These are phyloP conservation scores for Dovyalis caffra DNA, from an alignment of 345 rosid species.

Conservation along the genomic window DNA sequence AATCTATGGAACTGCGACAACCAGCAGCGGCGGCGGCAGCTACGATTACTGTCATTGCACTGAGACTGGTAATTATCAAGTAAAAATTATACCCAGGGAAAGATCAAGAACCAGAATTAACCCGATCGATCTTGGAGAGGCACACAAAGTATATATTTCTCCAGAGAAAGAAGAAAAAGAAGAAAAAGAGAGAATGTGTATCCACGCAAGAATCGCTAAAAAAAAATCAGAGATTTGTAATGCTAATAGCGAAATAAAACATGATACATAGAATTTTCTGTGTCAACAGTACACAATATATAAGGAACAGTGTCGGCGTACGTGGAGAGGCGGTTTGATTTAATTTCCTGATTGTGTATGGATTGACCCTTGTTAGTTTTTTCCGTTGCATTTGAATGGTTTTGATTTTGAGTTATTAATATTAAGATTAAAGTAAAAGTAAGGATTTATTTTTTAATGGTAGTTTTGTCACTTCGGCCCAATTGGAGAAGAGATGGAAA, in stretches of 20 bases:
- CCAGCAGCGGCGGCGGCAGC: not conserved
- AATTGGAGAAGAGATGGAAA: too few relatives aligned
- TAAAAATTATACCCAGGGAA: too few relatives aligned
- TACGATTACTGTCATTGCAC: not conserved
- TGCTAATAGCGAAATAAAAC: not conserved
- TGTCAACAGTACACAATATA: not conserved
- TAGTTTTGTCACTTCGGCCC: too few relatives aligned
- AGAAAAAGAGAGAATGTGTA: not conserved
- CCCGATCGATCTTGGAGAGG: not conserved
- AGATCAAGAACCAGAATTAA: not conserved
- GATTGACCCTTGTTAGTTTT: too few relatives aligned
- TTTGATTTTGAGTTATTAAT: too few relatives aligned
- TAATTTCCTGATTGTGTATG: too few relatives aligned
- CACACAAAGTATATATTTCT: too few relatives aligned
- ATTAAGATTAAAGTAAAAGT: too few relatives aligned
- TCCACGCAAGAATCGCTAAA: not conserved
- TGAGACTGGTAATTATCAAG: too few relatives aligned
- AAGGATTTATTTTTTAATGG: too few relatives aligned
- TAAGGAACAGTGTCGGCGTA: not conserved
- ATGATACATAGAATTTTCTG: not conserved
- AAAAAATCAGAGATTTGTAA: not conserved
- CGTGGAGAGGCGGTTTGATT: not conserved
- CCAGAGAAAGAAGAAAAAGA: not conserved
- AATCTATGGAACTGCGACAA: not conserved
- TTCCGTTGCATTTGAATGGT: too few relatives aligned